phyloP scores from a whole-genome alignment of 2,329 filamentous ascomycete species.

The Monilinia polystroma region DNA sequence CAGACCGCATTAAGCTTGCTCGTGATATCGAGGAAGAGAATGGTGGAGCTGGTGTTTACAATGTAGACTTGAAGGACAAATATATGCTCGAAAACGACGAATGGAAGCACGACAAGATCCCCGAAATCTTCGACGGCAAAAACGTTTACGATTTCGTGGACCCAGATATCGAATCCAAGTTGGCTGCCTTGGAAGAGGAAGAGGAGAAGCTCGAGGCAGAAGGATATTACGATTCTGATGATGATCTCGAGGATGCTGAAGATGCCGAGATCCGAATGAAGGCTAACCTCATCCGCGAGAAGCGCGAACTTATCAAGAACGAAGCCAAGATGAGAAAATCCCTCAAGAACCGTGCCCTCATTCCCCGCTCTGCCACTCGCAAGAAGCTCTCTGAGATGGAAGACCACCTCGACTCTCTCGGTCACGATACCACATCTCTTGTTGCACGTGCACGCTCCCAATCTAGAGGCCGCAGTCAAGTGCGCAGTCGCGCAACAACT shows the following conservation, averaged over 20 bases:
- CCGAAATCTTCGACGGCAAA: slow-evolving; percentile 90
- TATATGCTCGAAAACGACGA: slow-evolving; percentile 85
- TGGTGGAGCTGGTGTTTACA: slow-evolving; percentile 94
- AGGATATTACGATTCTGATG: slow-evolving; percentile 88
- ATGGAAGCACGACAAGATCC: slow-evolving; percentile 96
- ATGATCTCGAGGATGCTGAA: slow-evolving; percentile 79
- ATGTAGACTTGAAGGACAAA: slow-evolving; percentile 84
- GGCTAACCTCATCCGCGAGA: slow-evolving; percentile 93
- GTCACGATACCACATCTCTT: slow-evolving; percentile 77
- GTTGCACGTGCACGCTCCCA: slow-evolving; percentile 69
- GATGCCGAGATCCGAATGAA: slow-evolving; percentile 86
- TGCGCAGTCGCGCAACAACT: slow-evolving; percentile 61
- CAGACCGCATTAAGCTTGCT: slow-evolving; percentile 76
- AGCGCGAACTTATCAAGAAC: slow-evolving; percentile 88
- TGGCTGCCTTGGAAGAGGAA: slow-evolving; percentile 89
- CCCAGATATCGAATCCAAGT: slow-evolving; percentile 91
- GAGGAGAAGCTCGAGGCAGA: slow-evolving; percentile 90
- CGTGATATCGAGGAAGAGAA: slow-evolving; percentile 88
- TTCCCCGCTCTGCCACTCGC: slow-evolving; percentile 78
- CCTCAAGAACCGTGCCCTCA: slow-evolving; percentile 93
- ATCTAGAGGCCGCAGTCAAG: slow-evolving; percentile 68
- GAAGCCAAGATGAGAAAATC: slow-evolving; percentile 93
- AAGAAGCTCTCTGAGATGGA: slow-evolving; percentile 87
- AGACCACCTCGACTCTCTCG: slow-evolving; percentile 77
- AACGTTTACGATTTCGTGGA: slow-evolving; percentile 98